These are phyloP conservation scores for Epicoccum nigrum DNA, from an alignment of 2,329 filamentous ascomycete genomes.

Conservation along the genomic window DNA sequence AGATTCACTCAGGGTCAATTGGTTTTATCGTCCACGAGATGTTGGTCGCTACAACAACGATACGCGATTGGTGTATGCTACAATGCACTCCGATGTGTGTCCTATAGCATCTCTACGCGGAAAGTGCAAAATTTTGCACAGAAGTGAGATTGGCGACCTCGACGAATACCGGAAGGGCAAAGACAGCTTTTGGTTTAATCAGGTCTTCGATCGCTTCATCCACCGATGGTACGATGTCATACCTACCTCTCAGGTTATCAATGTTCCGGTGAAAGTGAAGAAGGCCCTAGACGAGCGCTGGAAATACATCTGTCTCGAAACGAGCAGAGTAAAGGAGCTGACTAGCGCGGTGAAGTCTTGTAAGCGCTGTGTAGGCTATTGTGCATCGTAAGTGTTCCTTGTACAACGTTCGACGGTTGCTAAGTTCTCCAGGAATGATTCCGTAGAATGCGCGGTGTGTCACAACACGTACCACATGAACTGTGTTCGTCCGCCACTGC, in stretches of 20 bases:
- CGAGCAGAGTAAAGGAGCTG: slow-evolving; percentile 90
- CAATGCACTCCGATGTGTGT: slow-evolving; percentile 98
- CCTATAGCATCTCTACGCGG: slow-evolving; percentile 90
- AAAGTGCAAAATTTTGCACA: slow-evolving; percentile 89
- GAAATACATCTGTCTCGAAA: slow-evolving; percentile 95
- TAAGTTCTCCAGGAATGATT: slow-evolving; percentile 72
- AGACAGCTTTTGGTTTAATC: slow-evolving; percentile 96
- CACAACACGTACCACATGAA: slow-evolving; percentile 98
- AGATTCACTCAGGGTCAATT: slow-evolving; percentile 91
- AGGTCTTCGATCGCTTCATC: slow-evolving; percentile 97
- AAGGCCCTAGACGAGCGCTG: slow-evolving; percentile 94
- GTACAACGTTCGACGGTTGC: slow-evolving; percentile 4
- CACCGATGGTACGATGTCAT: slow-evolving; percentile 98
- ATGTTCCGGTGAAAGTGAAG: slow-evolving; percentile 93
- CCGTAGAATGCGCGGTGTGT: slow-evolving; percentile 96
- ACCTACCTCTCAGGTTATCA: slow-evolving; percentile 89
- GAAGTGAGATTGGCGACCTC: slow-evolving; percentile 80
- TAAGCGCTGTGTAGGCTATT: slow-evolving; percentile 90
- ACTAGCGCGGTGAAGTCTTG: slow-evolving; percentile 95
- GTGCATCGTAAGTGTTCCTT: slow-evolving; percentile 74
- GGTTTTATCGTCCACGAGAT: slow-evolving; percentile 97
- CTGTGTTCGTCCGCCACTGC: slow-evolving; percentile 87
- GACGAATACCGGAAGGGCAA: slow-evolving; percentile 83
- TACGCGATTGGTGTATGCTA: slow-evolving; percentile 88
- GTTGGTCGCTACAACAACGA: slow-evolving; percentile 92